Percentiles rank a stretch among this genome's conserved stretches.
Evolutionary conservation across 805 yeast species (phyloP).

Genomic region (Teunomyces barrocoloradensis): DNA sequence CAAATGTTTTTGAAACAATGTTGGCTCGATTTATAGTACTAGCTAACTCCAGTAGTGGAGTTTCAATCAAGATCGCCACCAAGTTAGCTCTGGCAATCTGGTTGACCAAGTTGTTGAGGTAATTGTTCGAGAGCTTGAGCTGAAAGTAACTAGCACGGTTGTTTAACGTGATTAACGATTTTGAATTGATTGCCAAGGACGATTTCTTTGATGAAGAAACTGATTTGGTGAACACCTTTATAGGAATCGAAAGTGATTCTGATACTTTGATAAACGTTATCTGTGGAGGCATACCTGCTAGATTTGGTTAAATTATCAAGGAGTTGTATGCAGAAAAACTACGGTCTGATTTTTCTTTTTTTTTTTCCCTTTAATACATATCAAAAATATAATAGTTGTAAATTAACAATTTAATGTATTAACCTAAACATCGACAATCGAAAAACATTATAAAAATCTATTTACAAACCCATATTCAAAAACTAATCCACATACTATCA

Average conservation of each 20-base stretch:
- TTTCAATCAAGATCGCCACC: conserved; percentile 6
- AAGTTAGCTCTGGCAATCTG: conserved; percentile 5
- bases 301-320: not conserved
- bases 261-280: conserved; percentile 10
- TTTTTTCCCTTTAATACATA: not conserved
- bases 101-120: conserved; percentile 10
- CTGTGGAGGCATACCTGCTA: conserved; percentile 14
- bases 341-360: not conserved
- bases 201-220: not conserved
- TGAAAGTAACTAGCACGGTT: conserved; percentile 12
- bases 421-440: not conserved
- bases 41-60: conserved; percentile 7
- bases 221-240: conserved; percentile 12
- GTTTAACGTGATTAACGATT: conserved; percentile 13
- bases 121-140: conserved; percentile 13
- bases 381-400: not conserved
- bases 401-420: not conserved
- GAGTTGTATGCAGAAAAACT: not conserved
- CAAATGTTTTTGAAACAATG: conserved; percentile 1
- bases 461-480: not conserved
- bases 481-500: not conserved
- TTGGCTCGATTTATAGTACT: not conserved
- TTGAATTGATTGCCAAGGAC: conserved; percentile 13
- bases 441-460: not conserved
- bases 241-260: conserved; percentile 7